phyloP scores from a whole-genome alignment of 139 green algal species.

The Chlorella sp. region DNA sequence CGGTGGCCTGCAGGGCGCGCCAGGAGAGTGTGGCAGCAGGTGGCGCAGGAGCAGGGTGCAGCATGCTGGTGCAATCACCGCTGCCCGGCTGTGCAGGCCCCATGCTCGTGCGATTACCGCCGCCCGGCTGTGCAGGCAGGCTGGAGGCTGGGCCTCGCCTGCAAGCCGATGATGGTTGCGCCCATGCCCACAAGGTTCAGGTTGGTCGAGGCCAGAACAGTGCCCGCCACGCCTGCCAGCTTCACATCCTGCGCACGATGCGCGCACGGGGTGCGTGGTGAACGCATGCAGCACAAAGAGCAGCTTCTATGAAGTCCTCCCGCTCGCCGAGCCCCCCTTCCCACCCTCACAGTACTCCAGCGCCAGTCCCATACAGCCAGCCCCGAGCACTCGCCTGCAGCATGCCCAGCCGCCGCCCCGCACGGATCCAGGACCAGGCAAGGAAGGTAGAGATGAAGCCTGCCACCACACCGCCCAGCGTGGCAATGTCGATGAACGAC shows the following conservation, averaged over 20 bases:
- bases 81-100: too few relatives aligned
- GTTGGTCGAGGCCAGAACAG: constrained; percentile 66
- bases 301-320: too few relatives aligned
- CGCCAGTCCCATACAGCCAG: neutral
- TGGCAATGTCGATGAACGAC: constrained; percentile 57
- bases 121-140: neutral
- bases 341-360: neutral
- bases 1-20: constrained; percentile 60
- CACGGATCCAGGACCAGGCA: constrained; percentile 46
- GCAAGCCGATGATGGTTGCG: constrained; percentile 79
- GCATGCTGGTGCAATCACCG: neutral
- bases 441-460: constrained; percentile 85
- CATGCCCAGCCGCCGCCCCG: constrained; percentile 31
- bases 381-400: constrained; percentile 18
- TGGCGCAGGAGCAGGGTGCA: neutral
- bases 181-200: constrained; percentile 88
- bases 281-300: too few relatives aligned
- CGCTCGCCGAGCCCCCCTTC: too few relatives aligned
- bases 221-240: constrained; percentile 45
- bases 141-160: constrained; percentile 41
- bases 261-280: too few relatives aligned
- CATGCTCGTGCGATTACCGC: too few relatives aligned
- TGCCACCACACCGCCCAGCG: constrained; percentile 67
- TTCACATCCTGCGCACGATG: constrained; percentile 47
- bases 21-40: neutral